A percentile compares a stretch with the other conserved stretches of the same genome.
These are phyloP conservation scores for Monosporascus cannonballus DNA, from an alignment of 2,329 filamentous ascomycete genomes.

Conservation along the genomic window DNA sequence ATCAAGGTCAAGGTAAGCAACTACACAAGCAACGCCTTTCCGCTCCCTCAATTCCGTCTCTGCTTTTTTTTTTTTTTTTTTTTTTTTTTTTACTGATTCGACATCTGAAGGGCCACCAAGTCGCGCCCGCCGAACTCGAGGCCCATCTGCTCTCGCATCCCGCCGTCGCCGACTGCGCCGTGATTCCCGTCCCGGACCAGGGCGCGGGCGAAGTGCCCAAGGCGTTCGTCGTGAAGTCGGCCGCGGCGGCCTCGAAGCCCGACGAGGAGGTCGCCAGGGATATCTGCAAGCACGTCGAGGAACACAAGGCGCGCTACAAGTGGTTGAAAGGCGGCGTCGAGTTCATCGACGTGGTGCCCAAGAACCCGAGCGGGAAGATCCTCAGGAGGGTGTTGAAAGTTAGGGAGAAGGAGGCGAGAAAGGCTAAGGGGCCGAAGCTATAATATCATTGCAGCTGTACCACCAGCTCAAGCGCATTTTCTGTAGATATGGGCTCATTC, in stretches of 20 bases:
- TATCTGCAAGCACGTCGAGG: slow-evolving; percentile 46
- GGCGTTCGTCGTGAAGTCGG: slow-evolving; percentile 58
- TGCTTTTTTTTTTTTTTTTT: too few species aligned
- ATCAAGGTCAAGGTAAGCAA: slow-evolving; percentile 43
- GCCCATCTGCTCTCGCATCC: slow-evolving; percentile 71
- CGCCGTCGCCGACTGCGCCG: slow-evolving; percentile 69
- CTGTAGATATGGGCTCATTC: too few species aligned
- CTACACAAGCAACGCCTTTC: too few species aligned
- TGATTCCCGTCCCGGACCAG: slow-evolving; percentile 65
- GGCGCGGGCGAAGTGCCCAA: slow-evolving; percentile 59
- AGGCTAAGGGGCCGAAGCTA: slow-evolving; percentile 54
- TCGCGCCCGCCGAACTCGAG: slow-evolving; percentile 78
- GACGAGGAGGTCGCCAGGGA: slow-evolving; percentile 36
- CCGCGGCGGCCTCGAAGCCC: slow-evolving; percentile 22
- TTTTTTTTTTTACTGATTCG: too few species aligned
- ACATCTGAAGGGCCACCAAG: slow-evolving; percentile 59
- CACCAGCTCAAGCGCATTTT: too few species aligned
- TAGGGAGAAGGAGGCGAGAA: slow-evolving; percentile 57
- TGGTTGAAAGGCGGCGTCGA: slow-evolving; percentile 47
- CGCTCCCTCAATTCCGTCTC: too few species aligned
- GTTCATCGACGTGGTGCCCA: slow-evolving; percentile 54
- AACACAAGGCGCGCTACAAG: slow-evolving; percentile 54
- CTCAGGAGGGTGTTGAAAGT: slow-evolving; percentile 57
- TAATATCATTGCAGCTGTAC: slow-evolving; percentile 27
- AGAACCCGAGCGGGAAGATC: slow-evolving; percentile 61